A percentile compares a stretch with the other conserved stretches of the same genome.
phyloP scores from a whole-genome alignment of 768 basidiomycete genomes.

The Mrakia blollopis region DNA sequence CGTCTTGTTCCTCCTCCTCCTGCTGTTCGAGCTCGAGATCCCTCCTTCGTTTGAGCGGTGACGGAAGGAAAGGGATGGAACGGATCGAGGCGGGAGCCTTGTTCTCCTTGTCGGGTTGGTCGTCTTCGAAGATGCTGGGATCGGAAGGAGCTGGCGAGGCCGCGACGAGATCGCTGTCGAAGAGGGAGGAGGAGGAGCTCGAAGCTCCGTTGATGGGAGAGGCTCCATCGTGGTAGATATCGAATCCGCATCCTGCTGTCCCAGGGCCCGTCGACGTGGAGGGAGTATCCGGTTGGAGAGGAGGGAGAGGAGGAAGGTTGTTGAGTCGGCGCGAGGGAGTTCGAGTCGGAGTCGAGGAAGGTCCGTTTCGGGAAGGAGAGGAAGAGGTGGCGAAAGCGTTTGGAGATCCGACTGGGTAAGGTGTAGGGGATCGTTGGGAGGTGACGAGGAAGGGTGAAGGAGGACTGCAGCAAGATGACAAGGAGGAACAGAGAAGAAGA shows the following conservation, averaged over 20 bases:
- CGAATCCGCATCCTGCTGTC: constrained; percentile 5
- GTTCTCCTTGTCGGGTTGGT: constrained; percentile 17
- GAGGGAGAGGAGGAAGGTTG: background rate
- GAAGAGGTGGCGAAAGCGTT: background rate
- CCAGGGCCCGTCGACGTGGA: constrained; percentile 8
- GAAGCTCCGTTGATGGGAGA: background rate
- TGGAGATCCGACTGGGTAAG: background rate
- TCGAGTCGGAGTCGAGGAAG: background rate
- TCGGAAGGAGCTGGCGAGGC: constrained; percentile 13
- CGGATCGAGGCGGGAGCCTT: background rate
- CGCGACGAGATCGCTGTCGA: background rate
- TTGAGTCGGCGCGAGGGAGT: background rate
- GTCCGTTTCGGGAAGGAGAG: background rate
- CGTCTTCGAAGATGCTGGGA: background rate
- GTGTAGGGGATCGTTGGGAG: constrained; percentile 4
- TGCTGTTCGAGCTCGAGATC: background rate
- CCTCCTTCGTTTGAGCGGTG: background rate
- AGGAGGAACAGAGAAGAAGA: background rate
- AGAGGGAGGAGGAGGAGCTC: background rate
- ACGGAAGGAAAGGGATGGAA: background rate
- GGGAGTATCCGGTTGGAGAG: background rate
- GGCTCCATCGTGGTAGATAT: background rate
- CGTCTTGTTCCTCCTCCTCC: background rate
- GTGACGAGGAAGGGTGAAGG: constrained; percentile 10
- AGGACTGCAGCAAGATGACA: background rate